These are phyloP conservation scores for Claviceps sp. DNA, from an alignment of 2,329 filamentous ascomycete species.

Conservation along the genomic window DNA sequence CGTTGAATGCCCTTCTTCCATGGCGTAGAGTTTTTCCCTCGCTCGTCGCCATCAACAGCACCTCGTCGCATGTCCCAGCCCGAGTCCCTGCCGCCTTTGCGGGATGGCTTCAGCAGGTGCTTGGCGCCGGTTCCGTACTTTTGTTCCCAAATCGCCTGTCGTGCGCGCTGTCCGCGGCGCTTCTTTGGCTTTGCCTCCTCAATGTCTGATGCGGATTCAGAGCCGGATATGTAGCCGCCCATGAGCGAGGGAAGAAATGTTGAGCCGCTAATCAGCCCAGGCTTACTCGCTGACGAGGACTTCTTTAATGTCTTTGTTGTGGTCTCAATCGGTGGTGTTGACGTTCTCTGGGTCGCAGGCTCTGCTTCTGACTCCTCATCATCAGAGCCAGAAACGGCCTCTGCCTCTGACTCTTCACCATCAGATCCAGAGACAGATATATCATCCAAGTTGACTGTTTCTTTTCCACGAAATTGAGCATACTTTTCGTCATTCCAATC, in stretches of 20 bases:
- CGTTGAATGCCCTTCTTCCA: constrained; percentile 40
- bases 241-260: constrained; percentile 65
- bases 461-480: constrained; percentile 18
- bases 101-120: constrained; percentile 38
- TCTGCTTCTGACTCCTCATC: constrained; percentile 16
- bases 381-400: constrained; percentile 13
- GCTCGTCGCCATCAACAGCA: constrained; percentile 33
- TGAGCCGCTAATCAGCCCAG: constrained; percentile 24
- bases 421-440: constrained; percentile 25
- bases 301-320: constrained; percentile 9
- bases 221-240: constrained; percentile 68
- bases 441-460: constrained; percentile 25
- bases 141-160: constrained; percentile 67
- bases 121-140: constrained; percentile 63
- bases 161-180: constrained; percentile 67
- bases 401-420: constrained; percentile 14
- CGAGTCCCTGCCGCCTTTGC: constrained; percentile 25
- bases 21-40: constrained; percentile 23
- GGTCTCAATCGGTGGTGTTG: constrained; percentile 15
- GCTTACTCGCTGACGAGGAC: constrained; percentile 9
- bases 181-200: constrained; percentile 51
- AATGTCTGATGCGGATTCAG: constrained; percentile 55
- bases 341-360: constrained; percentile 12
- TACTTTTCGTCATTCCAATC: constrained; percentile 22
- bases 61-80: constrained; percentile 47